These are phyloP conservation scores for Diphasiastrum complanatum DNA, from an alignment of 83 land plant species.

Conservation along the genomic window DNA sequence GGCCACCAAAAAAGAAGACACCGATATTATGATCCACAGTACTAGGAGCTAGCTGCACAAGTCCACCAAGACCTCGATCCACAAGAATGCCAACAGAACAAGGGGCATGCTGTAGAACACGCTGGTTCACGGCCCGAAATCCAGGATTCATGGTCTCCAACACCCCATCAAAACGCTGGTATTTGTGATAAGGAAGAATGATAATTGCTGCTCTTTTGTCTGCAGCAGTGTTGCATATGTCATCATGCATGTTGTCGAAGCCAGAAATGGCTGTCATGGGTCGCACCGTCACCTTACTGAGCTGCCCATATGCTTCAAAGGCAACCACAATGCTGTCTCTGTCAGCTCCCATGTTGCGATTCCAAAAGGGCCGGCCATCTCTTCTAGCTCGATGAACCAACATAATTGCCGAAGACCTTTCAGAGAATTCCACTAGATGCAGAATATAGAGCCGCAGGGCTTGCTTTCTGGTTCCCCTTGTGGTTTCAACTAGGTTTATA, in stretches of 20 bases:
- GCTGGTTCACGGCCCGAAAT: constrained; percentile 51
- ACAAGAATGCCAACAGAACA: constrained; percentile 78
- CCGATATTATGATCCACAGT: constrained; percentile 30
- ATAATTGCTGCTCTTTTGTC: constrained; percentile 24
- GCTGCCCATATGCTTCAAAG: constrained; percentile 30
- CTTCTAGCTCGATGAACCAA: constrained; percentile 50
- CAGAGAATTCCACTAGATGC: constrained; percentile 70
- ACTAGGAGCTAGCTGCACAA: constrained; percentile 17
- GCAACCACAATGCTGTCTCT: constrained; percentile 24
- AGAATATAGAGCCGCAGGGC: constrained; percentile 48
- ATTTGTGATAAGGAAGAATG: constrained; percentile 51
- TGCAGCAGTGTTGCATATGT: constrained; percentile 25
- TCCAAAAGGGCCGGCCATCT: constrained; percentile 44
- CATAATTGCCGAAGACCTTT: constrained; percentile 65
- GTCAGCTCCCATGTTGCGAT: constrained; percentile 22
- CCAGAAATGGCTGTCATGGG: constrained; percentile 24
- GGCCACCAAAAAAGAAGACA: constrained; percentile 78
- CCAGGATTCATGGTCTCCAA: constrained; percentile 43
- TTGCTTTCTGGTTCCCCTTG: constrained; percentile 34
- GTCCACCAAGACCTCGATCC: constrained; percentile 48
- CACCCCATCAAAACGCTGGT: constrained; percentile 32
- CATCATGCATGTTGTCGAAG: constrained; percentile 32
- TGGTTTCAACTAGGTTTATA: constrained; percentile 49
- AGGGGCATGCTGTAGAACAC: constrained; percentile 52
- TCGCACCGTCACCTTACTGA: constrained; percentile 25